These are phyloP conservation scores for Yarrowia galli DNA, from an alignment of 1,139 yeast genomes.

Conservation along the genomic window DNA sequence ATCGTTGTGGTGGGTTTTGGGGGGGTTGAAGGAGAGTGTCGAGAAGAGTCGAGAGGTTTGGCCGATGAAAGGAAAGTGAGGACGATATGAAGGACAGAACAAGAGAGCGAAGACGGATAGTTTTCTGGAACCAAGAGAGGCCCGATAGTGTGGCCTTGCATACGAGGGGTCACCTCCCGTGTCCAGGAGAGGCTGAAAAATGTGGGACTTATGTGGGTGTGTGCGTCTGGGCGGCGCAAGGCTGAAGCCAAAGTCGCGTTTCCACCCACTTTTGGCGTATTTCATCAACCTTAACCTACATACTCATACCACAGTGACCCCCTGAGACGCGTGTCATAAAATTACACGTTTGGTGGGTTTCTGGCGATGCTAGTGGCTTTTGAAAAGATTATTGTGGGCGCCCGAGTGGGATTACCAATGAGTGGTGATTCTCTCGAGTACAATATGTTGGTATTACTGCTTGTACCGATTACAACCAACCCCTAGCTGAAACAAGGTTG, in stretches of 20 bases:
- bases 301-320: conserved; percentile 10
- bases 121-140: conserved; percentile 21
- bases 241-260: conserved; percentile 2
- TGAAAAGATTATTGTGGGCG: background rate
- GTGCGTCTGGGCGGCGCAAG: background rate
- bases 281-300: background rate
- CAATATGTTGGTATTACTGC: no score
- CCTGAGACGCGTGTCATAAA: conserved; percentile 20
- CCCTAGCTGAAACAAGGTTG: conserved; percentile 1
- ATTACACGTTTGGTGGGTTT: background rate
- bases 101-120: conserved; percentile 1
- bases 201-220: conserved; percentile 1
- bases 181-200: conserved; percentile 31
- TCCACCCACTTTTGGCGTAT: conserved; percentile 23
- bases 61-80: background rate
- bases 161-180: conserved; percentile 13
- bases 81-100: background rate
- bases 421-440: background rate
- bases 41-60: background rate
- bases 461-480: no score
- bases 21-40: background rate
- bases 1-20: background rate
- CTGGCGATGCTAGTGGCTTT: background rate
- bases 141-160: background rate
- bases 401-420: background rate